Conservation (phyloP, 306 rosid species). For the Pyrus betulifolia region DNA sequence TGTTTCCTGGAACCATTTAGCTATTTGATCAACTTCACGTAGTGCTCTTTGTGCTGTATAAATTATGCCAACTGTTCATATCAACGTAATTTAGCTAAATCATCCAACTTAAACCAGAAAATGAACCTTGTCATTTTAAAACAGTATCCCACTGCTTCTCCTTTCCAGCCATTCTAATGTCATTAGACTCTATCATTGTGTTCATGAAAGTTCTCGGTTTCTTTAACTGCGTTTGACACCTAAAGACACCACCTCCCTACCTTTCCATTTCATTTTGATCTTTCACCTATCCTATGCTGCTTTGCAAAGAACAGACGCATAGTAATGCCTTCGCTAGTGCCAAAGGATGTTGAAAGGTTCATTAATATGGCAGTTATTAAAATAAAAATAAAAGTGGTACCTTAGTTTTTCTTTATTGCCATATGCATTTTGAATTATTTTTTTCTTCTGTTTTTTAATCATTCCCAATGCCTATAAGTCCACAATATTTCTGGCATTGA, state of each 20-base stretch:
- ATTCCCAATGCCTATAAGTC: neutral
- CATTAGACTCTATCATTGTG: neutral
- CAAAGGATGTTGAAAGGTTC: neutral
- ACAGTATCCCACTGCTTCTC: neutral
- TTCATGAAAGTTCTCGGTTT: neutral
- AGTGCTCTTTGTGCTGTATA: neutral
- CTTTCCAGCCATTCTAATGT: neutral
- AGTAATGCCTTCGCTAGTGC: neutral
- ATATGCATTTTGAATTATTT: neutral
- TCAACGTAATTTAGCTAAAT: neutral
- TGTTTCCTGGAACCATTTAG: neutral
- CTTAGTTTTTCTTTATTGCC: neutral
- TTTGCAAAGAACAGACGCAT: neutral
- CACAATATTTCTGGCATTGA: neutral
- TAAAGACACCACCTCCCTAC: neutral
- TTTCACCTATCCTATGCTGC: neutral
- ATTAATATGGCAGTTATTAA: neutral
- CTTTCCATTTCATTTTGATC: neutral
- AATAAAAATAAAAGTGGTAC: neutral
- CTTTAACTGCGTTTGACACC: neutral
- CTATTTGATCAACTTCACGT: neutral
- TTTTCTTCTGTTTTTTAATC: neutral
- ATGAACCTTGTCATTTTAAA: neutral
- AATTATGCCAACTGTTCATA: neutral
- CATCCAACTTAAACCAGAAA: neutral